Percentiles rank a stretch among this genome's conserved stretches.
phyloP scores from a whole-genome alignment of 148 eudicot genomes.

The Amaranthus hypochondriacus region DNA sequence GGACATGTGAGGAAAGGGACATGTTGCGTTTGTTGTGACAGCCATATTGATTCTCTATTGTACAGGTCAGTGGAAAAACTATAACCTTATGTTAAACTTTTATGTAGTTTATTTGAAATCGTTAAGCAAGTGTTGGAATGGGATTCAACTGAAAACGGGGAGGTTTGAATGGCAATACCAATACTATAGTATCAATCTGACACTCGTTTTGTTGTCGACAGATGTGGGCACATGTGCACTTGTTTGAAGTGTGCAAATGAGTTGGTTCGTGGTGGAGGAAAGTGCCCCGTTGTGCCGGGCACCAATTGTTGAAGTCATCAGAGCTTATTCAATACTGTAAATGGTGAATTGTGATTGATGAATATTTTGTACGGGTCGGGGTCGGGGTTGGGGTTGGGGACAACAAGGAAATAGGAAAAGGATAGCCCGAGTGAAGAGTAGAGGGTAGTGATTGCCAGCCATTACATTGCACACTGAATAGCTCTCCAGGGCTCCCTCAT shows the following conservation, averaged over 20 bases:
- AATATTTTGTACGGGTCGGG: neutral
- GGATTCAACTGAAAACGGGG: neutral
- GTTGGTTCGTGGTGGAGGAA: slow-evolving; percentile 86
- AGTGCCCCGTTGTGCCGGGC: slow-evolving; percentile 98
- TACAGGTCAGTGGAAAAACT: slow-evolving; percentile 56
- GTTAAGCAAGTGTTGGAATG: neutral
- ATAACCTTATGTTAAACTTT: neutral
- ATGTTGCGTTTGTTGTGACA: slow-evolving; percentile 95
- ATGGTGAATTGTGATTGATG: slow-evolving; percentile 29
- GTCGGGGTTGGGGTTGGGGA: neutral
- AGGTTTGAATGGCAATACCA: neutral
- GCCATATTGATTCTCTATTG: slow-evolving; percentile 83
- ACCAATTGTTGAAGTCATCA: slow-evolving; percentile 85
- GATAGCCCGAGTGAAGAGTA: slow-evolving; percentile 14
- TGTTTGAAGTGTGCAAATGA: slow-evolving; percentile 91
- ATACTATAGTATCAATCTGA: no score
- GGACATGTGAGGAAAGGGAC: slow-evolving; percentile 84
- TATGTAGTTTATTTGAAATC: neutral
- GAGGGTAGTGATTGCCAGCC: slow-evolving; percentile 20
- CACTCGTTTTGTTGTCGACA: slow-evolving; percentile 19
- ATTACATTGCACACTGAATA: no score
- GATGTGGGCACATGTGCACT: slow-evolving; percentile 99
- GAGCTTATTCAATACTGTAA: slow-evolving; percentile 81
- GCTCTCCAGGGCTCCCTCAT: slow-evolving; percentile 6
- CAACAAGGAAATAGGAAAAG: slow-evolving; percentile 9